A percentile compares a stretch with the other conserved stretches of the same genome.
Conservation (phyloP, 2,329 filamentous ascomycete genomes). For the Epicoccum nigrum region DNA sequence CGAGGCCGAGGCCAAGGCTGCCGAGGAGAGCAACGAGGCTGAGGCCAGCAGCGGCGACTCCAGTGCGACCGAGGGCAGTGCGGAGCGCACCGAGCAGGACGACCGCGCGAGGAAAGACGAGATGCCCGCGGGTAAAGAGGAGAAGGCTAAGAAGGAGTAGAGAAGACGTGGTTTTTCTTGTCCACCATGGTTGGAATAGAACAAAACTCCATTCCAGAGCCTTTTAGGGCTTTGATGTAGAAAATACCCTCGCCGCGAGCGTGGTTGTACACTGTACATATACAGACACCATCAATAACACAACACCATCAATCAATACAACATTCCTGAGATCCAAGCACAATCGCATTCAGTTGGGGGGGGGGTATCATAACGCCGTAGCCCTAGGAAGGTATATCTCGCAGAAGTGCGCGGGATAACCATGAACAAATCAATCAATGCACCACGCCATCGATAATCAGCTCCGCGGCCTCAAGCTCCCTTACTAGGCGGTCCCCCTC, state of each 20-base stretch:
- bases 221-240: constrained; percentile 5
- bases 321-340: too few species aligned
- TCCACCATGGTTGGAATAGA: constrained; percentile 13
- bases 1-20: constrained; percentile 25
- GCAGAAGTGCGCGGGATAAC: too few species aligned
- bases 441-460: constrained; percentile 15
- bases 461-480: constrained; percentile 8
- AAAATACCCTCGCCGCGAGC: constrained; percentile 12
- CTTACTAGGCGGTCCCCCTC: too few species aligned
- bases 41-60: constrained; percentile 43
- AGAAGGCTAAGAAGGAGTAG: constrained; percentile 19
- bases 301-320: too few species aligned
- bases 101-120: constrained; percentile 33
- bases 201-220: constrained; percentile 4
- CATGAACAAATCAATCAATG: constrained; percentile 3
- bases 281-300: not conserved
- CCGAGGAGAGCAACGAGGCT: constrained; percentile 33
- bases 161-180: not conserved
- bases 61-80: constrained; percentile 29
- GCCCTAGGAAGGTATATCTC: too few species aligned
- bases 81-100: constrained; percentile 44
- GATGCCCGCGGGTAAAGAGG: constrained; percentile 27
- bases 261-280: constrained; percentile 14
- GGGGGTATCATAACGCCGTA: constrained; percentile 7
- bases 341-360: not conserved